Evolutionary conservation across 2,329 filamentous ascomycete genomes (phyloP).

Genomic region (Cladosporium velox): DNA sequence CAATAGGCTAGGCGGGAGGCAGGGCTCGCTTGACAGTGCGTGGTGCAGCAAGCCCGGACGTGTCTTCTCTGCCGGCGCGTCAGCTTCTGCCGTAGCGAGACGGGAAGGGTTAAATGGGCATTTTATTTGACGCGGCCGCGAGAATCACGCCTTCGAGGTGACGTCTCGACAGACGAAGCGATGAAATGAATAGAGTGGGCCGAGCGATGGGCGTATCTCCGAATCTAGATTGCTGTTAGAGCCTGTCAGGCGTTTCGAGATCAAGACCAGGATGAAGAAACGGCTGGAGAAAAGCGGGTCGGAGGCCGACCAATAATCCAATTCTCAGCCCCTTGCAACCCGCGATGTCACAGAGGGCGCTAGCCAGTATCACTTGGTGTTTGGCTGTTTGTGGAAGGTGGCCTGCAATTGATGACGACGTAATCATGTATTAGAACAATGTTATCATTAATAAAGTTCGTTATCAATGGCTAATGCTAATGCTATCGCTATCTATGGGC

Average conservation of each 20-base stretch:
- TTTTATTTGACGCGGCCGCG: background rate
- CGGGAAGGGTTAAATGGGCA: background rate
- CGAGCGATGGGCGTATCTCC: background rate
- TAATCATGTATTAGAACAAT: background rate
- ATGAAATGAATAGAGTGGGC: constrained; percentile 1
- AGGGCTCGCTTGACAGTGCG: background rate
- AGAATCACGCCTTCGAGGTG: constrained; percentile 5
- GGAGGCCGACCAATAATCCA: background rate
- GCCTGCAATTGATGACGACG: background rate
- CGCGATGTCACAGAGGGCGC: background rate
- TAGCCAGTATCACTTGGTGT: background rate
- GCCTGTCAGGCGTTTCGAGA: background rate
- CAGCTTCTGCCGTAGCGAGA: background rate
- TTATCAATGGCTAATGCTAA: constrained; percentile 14
- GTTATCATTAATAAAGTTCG: background rate
- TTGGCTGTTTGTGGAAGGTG: background rate
- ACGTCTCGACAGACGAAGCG: background rate
- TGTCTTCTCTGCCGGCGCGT: background rate
- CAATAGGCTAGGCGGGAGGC: background rate
- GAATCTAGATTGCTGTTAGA: constrained; percentile 1
- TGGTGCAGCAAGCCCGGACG: background rate
- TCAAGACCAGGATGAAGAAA: background rate
- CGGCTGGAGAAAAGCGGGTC: constrained; percentile 10
- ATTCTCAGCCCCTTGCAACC: background rate
- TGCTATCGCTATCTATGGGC: constrained; percentile 3